Percentiles rank a stretch among this genome's conserved stretches.
Conservation (phyloP, 2,329 filamentous ascomycete species). For the Penicillium hesseltinei region DNA sequence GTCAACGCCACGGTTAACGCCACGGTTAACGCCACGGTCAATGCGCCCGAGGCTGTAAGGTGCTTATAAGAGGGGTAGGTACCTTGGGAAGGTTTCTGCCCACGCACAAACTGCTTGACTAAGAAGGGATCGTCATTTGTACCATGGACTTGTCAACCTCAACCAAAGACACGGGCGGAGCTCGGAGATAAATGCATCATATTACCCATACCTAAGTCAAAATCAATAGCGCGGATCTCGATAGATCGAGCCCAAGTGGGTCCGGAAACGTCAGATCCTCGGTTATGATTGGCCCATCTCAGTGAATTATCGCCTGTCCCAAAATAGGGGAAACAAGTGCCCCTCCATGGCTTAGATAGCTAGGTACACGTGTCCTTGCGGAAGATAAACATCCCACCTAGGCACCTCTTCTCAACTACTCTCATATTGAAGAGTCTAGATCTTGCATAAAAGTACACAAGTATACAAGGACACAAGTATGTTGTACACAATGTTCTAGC, state of each 20-base stretch:
- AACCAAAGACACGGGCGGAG: background rate
- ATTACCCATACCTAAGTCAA: background rate
- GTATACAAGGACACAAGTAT: too few relatives aligned
- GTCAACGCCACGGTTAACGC: too few relatives aligned
- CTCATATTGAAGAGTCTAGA: background rate
- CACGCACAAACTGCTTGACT: background rate
- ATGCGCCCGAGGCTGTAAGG: background rate
- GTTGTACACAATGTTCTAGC: background rate
- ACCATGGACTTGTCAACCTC: background rate
- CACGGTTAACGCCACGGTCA: background rate
- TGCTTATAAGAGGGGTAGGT: background rate
- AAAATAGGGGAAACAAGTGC: background rate
- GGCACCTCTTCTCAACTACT: background rate
- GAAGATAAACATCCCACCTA: background rate
- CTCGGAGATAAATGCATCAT: background rate
- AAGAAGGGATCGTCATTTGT: background rate
- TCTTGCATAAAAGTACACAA: background rate
- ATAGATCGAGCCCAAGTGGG: constrained; percentile 2
- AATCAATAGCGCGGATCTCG: constrained; percentile 1
- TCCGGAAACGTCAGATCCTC: background rate
- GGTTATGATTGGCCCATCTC: constrained; percentile 1
- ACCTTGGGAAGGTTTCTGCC: background rate
- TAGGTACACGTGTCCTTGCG: background rate
- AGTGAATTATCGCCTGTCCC: background rate
- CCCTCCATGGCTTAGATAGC: background rate